Percentiles rank a stretch among this genome's conserved stretches.
Evolutionary conservation across 176 grass and related monocot species (phyloP).

Genomic region (Echinochloa phyllopogon): DNA sequence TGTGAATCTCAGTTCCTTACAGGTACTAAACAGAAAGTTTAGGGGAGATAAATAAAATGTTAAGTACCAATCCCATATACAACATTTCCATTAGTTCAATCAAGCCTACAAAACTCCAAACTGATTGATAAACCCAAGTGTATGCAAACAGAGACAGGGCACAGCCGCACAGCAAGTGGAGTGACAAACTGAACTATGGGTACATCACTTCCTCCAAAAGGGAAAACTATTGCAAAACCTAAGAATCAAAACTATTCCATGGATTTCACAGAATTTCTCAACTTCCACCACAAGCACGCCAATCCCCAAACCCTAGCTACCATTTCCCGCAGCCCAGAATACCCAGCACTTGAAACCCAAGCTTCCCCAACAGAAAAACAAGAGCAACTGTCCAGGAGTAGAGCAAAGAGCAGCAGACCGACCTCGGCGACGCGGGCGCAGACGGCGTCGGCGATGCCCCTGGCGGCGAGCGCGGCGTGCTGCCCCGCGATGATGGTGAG

Average conservation of each 20-base stretch:
- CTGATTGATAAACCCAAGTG: background rate
- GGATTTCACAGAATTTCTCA: background rate
- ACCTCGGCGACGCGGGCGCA: slow-evolving; percentile 88
- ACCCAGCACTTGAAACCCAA: background rate
- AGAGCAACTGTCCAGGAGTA: background rate
- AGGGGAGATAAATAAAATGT: background rate
- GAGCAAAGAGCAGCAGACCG: background rate
- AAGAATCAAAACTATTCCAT: background rate
- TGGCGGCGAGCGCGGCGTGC: slow-evolving; percentile 59
- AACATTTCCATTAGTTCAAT: slow-evolving; percentile 2
- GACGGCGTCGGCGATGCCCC: slow-evolving; percentile 73
- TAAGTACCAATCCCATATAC: background rate
- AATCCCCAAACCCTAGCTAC: slow-evolving; percentile 29
- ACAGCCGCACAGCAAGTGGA: slow-evolving; percentile 2
- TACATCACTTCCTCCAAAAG: background rate
- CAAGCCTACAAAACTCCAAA: background rate
- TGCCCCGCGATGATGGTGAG: slow-evolving; percentile 88
- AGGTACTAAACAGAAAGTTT: background rate
- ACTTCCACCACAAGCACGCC: background rate
- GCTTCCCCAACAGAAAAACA: background rate
- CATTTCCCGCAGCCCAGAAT: background rate
- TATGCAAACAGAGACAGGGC: background rate
- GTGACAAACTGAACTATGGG: background rate
- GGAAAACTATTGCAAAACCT: background rate
- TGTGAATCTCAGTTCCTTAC: background rate